Evolutionary conservation across 1,284 basidiomycete genomes (phyloP), one percentile per base, ranked within the genome.

Genomic region (Tylopilus orsonianus): DNA sequence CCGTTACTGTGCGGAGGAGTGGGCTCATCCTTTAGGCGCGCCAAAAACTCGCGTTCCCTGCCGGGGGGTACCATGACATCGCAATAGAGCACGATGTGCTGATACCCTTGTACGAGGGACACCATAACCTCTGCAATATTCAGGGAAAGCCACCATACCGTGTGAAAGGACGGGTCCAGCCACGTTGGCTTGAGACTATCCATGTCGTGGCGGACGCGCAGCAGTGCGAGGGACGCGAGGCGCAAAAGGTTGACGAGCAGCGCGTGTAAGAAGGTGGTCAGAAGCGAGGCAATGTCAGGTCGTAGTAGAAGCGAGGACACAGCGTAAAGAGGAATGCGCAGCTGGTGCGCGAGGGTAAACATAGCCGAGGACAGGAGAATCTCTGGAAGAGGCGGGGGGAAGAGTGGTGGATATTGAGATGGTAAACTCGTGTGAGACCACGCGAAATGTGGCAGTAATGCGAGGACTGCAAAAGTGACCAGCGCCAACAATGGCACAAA

Each of bases 141-240:
- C 78, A 90, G 69, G 2, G 82, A 82, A 23, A 86, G 66, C 81
- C 83, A 87, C 86, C 87, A 89, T 6, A 85, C 78, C 20, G 79
- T 74, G 18, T 67, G 63, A 67, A 90, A 90, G 3, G 79, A 76
- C 1, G 72, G 65, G 56, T 87, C 81, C 43, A 66, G 70, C 69
- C 77, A 83, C 8, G 74, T 81, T 27, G 82, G 75, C 26, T 62
- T 62, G 44, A 70, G 59, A 52, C 60, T 65, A 22, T 66, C 65
- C 63, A 75, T 75, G 55, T 71, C 63, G 49, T 75, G 71, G 14
- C 72, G 74, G 44, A 84, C 67, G 30, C 73, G 72, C 19, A 87
- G 71, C 39, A 85, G 62, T 5, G 76, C 74, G 30, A 87, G 62
- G 4, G 79, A 68, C 9, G 78, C 69, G 35, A 83, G 71, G 45